These are phyloP conservation scores for Actinomucor elegans DNA, from an alignment of 371 early-diverging fungal species.

Conservation along the genomic window DNA sequence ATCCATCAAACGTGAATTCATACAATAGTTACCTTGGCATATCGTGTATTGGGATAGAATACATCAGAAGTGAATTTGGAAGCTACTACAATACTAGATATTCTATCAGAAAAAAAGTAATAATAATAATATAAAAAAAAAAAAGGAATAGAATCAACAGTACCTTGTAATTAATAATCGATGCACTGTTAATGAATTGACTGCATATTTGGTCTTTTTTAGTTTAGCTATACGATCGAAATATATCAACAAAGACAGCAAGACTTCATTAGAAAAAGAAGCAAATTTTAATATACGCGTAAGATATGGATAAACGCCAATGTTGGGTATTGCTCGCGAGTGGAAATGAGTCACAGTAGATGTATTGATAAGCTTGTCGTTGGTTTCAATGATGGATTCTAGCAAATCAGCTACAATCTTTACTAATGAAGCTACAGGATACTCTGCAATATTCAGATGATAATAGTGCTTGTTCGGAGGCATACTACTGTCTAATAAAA, in stretches of 20 bases:
- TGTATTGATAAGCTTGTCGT: constrained; percentile 62
- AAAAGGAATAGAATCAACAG: neutral
- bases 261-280: constrained; percentile 72
- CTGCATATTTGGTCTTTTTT: constrained; percentile 44
- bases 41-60: constrained; percentile 78
- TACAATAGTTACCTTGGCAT: constrained; percentile 60
- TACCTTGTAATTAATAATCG: constrained; percentile 75
- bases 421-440: constrained; percentile 31
- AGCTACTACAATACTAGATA: constrained; percentile 72
- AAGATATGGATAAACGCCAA: constrained; percentile 67
- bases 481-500: constrained; percentile 9
- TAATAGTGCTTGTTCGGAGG: neutral
- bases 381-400: constrained; percentile 58
- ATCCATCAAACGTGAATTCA: too few relatives aligned
- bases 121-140: neutral
- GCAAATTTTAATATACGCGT: constrained; percentile 76
- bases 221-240: constrained; percentile 77
- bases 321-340: constrained; percentile 77
- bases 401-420: constrained; percentile 54
- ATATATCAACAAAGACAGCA: constrained; percentile 79
- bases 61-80: constrained; percentile 80
- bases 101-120: too few relatives aligned
- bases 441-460: constrained; percentile 38
- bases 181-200: constrained; percentile 80
- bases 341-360: constrained; percentile 72